These are phyloP conservation scores for Fonsecaea nubica DNA, from an alignment of 2,329 filamentous ascomycete genomes.

Conservation along the genomic window DNA sequence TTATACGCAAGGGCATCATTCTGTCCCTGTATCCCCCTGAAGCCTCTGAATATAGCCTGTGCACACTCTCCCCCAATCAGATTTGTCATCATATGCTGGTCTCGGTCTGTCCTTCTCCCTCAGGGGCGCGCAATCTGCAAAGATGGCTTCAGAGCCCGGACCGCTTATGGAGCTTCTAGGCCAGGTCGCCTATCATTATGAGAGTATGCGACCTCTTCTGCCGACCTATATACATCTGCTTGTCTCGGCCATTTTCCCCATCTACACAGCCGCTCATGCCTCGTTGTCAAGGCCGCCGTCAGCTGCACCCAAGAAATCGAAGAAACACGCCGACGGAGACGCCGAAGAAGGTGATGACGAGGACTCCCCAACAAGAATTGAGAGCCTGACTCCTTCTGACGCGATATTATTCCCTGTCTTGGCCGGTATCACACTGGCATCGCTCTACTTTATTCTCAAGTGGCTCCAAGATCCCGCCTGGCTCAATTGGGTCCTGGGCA, in stretches of 20 bases:
- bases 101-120: neutral
- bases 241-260: conserved; percentile 76
- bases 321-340: conserved; percentile 53
- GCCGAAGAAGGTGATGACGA: conserved; percentile 64
- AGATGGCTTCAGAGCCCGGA: conserved; percentile 26
- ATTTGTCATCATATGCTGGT: neutral
- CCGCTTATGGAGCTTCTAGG: conserved; percentile 34
- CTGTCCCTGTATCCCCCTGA: neutral
- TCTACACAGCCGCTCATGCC: conserved; percentile 84
- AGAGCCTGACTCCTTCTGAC: conserved; percentile 75
- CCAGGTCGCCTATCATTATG: conserved; percentile 35
- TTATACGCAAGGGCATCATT: neutral
- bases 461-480: conserved; percentile 82
- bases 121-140: neutral
- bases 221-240: conserved; percentile 67
- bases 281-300: conserved; percentile 83
- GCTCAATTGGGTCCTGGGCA: conserved; percentile 80
- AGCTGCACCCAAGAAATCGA: conserved; percentile 63
- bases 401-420: conserved; percentile 84
- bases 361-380: conserved; percentile 62
- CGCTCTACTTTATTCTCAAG: conserved; percentile 87
- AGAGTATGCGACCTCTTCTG: conserved; percentile 52
- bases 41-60: neutral
- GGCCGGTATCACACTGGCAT: conserved; percentile 73
- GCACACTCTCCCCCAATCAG: neutral